A percentile compares a stretch with the other conserved stretches of the same genome.
phyloP scores from a whole-genome alignment of 164 flowering plant genomes.

The Tetracentron sinense region DNA sequence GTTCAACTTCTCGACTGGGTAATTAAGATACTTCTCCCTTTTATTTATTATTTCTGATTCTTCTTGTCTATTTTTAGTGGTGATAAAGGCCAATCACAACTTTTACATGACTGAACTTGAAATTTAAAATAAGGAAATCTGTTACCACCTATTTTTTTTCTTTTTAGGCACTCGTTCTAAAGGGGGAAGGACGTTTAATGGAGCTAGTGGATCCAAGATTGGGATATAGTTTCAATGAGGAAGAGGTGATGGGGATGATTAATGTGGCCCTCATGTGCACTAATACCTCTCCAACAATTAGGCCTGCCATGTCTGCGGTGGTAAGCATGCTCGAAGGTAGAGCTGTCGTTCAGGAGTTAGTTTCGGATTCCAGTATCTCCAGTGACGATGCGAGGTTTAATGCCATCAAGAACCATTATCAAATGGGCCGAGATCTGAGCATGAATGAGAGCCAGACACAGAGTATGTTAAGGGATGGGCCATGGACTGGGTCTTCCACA shows the following conservation, averaged over 20 bases:
- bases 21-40: conserved; percentile 12
- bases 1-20: conserved; percentile 57
- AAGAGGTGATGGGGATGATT: conserved; percentile 26
- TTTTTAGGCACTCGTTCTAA: conserved; percentile 19
- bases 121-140: no score
- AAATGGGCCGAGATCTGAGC: conserved; percentile 3
- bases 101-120: not conserved
- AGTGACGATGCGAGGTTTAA: conserved; percentile 13
- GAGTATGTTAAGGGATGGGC: conserved; percentile 11
- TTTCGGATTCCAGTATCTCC: conserved; percentile 3
- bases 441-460: conserved; percentile 4
- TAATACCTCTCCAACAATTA: conserved; percentile 22
- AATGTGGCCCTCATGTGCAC: conserved; percentile 30
- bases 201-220: conserved; percentile 31
- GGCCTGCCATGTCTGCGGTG: conserved; percentile 32
- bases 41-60: no score
- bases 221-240: conserved; percentile 14
- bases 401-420: conserved; percentile 5
- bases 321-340: conserved; percentile 35
- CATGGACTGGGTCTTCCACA: conserved; percentile 23
- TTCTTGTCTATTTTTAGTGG: not conserved
- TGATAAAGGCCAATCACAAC: not conserved
- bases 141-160: not conserved
- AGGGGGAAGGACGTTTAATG: conserved; percentile 20
- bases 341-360: conserved; percentile 2